A percentile compares a stretch with the other conserved stretches of the same genome.
Evolutionary conservation across 345 rosid genomes (phyloP).

Genomic region (Zanthoxylum bungeanum): DNA sequence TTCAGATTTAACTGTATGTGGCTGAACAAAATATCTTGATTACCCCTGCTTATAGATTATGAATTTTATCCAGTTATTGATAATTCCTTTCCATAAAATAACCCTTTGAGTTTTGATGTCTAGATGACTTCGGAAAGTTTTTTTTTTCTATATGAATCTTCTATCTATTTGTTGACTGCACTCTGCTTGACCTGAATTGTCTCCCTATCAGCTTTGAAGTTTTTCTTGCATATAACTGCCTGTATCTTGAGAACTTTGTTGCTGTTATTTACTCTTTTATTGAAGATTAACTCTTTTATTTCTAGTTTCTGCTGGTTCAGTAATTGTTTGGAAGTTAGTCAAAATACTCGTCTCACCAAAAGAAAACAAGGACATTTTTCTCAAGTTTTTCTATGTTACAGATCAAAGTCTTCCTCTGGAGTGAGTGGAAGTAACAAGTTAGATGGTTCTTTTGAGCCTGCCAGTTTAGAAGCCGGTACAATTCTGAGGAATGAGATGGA

Average conservation of each 20-base stretch:
- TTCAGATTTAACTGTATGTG: background rate
- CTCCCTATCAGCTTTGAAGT: background rate
- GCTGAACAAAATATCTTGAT: background rate
- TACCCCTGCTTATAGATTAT: background rate
- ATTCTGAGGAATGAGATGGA: slow-evolving; percentile 62
- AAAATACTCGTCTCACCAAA: background rate
- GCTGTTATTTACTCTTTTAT: background rate
- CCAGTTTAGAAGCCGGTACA: slow-evolving; percentile 55
- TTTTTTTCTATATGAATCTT: background rate
- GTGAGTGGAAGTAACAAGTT: slow-evolving; percentile 57
- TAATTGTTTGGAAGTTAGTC: background rate
- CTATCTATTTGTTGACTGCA: background rate
- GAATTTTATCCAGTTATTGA: background rate
- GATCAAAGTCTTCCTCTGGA: slow-evolving; percentile 69
- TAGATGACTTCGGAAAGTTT: background rate
- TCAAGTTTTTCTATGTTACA: slow-evolving; percentile 30
- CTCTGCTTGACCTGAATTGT: background rate
- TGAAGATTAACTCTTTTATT: background rate
- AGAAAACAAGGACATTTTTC: background rate
- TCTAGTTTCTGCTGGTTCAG: background rate
- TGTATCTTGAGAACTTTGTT: background rate
- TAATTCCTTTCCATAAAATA: background rate
- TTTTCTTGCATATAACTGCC: background rate
- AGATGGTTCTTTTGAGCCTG: slow-evolving; percentile 55
- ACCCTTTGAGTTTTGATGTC: background rate